Base-by-base conservation (phyloP, 1,284 basidiomycete genomes). In the Marasmius tenuissimus region DNA sequence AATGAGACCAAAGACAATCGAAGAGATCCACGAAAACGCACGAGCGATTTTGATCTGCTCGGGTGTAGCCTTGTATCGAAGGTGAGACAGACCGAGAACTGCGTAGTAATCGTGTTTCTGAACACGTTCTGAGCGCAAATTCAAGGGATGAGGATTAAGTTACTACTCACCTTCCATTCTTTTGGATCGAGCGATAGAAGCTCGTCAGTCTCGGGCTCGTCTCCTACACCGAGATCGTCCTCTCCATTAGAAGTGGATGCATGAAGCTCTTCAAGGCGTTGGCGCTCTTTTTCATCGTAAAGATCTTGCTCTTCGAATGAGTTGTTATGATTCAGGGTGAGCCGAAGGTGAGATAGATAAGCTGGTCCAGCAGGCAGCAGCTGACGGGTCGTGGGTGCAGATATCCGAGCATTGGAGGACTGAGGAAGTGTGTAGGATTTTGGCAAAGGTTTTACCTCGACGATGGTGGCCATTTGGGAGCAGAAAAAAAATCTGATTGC, bases 51-150 rank as follows among this genome's bases (percentile, higher is more conserved):
- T 97, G 76, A 99, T 99, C 74, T 99, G 97, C 64, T 91, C 94
- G 42, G 88, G 85, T 18, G 86, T 94, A 10, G 97, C 97, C 68
- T 84, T 89, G 85, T 93, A 95, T 63, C 97, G 86, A 62, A 98
- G 82, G 71, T 92, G 88, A 33, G 95, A 97, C 5, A 99, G 86
- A 70, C 97, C 97, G 58, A 98, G 89, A 39, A 98, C 94, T 62
- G 93, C 93, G 74, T 98, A 98, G 75, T 98, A 94, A 75, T 99
- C 97, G 86, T 98, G 97, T 85, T 96, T 94, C 93, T 94, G 56
- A n/a, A 10, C 12, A 35, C 18, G 33, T 47, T 52, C 10, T 35
- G 42, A 55, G 22, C 39, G 16, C 53, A 47, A 18, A 34, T 42
- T 54, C 12, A 11, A 49, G 18, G 11, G 22, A 55, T 48, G 14